Conservation (phyloP, 805 yeast genomes). For the Diddensiella transvaalensis region DNA sequence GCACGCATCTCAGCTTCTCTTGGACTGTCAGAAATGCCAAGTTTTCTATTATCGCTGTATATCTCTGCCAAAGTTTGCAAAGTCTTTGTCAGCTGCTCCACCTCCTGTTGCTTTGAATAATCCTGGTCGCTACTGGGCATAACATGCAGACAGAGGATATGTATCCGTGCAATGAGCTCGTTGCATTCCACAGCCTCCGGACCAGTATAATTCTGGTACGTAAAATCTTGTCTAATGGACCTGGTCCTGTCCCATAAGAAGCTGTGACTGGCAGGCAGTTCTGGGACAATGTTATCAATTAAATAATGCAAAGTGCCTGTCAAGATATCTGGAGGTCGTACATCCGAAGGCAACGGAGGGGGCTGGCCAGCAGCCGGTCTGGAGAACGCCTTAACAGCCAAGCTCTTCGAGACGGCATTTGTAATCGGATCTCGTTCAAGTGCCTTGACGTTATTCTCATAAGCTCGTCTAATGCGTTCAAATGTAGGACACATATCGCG, state of each 20-base stretch:
- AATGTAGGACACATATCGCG: conserved; percentile 91
- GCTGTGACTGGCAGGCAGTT: conserved; percentile 80
- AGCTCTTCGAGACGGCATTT: conserved; percentile 51
- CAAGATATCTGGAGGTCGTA: conserved; percentile 82
- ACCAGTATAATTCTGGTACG: conserved; percentile 90
- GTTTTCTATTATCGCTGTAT: conserved; percentile 71
- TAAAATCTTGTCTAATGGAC: conserved; percentile 94
- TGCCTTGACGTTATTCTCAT: conserved; percentile 79
- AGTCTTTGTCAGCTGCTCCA: conserved; percentile 91
- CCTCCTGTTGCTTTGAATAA: conserved; percentile 89
- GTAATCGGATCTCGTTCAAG: conserved; percentile 67
- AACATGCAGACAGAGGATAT: conserved; percentile 71
- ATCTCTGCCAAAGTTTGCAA: conserved; percentile 84
- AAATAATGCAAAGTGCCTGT: conserved; percentile 66
- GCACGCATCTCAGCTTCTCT: conserved; percentile 94
- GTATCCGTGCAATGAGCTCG: conserved; percentile 87
- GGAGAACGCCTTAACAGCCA: conserved; percentile 87
- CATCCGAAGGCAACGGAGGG: conserved; percentile 96
- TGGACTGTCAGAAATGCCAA: conserved; percentile 45
- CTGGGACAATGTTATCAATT: conserved; percentile 56
- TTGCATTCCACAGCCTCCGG: conserved; percentile 92
- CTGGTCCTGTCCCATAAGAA: conserved; percentile 97
- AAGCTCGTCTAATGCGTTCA: conserved; percentile 82
- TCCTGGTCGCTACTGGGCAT: conserved; percentile 75
- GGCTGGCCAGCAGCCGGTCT: conserved; percentile 99